These are phyloP conservation scores for Petunia secreta DNA, from an alignment of 257 asterid genomes.

Conservation along the genomic window DNA sequence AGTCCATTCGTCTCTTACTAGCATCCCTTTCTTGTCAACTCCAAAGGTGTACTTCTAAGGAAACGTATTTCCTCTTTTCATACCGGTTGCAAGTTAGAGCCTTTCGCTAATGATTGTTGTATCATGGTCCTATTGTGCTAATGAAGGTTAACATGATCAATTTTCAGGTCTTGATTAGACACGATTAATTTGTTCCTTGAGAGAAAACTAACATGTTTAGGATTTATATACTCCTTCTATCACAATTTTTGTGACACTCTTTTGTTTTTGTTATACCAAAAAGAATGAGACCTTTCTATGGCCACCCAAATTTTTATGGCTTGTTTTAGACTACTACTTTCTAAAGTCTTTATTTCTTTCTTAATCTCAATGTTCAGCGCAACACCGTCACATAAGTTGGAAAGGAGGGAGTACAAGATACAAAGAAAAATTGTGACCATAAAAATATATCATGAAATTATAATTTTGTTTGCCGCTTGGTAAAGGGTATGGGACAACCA, in stretches of 20 bases:
- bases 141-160: background rate
- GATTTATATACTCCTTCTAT: no score
- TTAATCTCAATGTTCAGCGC: no score
- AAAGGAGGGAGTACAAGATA: no score
- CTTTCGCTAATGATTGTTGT: background rate
- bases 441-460: background rate
- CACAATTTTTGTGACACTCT: no score
- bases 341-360: no score
- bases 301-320: no score
- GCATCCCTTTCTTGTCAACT: background rate
- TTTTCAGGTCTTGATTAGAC: background rate
- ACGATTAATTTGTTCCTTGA: conserved; percentile 4
- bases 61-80: background rate
- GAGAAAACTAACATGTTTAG: background rate
- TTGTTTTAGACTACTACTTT: no score
- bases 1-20: background rate
- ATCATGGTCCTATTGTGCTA: background rate
- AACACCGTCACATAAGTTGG: no score
- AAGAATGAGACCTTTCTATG: no score
- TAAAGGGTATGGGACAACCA: background rate
- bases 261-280: no score
- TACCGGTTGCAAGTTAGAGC: background rate
- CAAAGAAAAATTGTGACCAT: background rate
- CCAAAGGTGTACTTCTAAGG: background rate
- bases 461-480: background rate